Evolutionary conservation across 345 rosid genomes (phyloP).

Genomic region (Euphorbia pulcherrima): DNA sequence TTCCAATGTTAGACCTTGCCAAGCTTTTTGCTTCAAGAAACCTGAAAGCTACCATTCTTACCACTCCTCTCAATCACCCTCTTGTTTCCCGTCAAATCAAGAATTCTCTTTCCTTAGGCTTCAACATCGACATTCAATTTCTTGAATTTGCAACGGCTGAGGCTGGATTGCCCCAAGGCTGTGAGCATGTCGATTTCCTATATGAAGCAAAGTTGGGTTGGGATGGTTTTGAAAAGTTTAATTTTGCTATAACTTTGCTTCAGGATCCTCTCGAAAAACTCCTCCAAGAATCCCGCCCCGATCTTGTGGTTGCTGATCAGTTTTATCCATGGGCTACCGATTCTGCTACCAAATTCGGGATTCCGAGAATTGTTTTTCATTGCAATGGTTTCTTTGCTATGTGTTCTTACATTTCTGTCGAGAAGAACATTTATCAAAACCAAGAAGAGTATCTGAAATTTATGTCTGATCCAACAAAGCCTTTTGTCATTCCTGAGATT

Average conservation of each 20-base stretch:
- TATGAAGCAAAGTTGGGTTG: background rate
- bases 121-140: too few species aligned
- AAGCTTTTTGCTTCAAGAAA: background rate
- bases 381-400: conserved; percentile 29
- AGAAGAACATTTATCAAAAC: conserved; percentile 15
- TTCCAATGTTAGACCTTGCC: background rate
- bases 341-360: conserved; percentile 29
- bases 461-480: conserved; percentile 10
- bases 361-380: conserved; percentile 38
- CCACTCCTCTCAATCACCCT: background rate
- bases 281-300: conserved; percentile 16
- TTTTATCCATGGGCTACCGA: conserved; percentile 39
- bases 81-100: too few species aligned
- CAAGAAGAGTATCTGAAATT: conserved; percentile 1
- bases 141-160: too few species aligned
- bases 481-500: conserved; percentile 17
- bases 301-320: too few species aligned
- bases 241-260: background rate
- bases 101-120: too few species aligned
- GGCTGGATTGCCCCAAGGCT: too few species aligned
- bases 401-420: conserved; percentile 15
- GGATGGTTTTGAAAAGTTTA: background rate
- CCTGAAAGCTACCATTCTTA: background rate
- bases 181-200: background rate
- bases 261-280: background rate